Evolutionary conservation across 2,329 filamentous ascomycete species (phyloP).

Genomic region (Penicillium hesseltinei): DNA sequence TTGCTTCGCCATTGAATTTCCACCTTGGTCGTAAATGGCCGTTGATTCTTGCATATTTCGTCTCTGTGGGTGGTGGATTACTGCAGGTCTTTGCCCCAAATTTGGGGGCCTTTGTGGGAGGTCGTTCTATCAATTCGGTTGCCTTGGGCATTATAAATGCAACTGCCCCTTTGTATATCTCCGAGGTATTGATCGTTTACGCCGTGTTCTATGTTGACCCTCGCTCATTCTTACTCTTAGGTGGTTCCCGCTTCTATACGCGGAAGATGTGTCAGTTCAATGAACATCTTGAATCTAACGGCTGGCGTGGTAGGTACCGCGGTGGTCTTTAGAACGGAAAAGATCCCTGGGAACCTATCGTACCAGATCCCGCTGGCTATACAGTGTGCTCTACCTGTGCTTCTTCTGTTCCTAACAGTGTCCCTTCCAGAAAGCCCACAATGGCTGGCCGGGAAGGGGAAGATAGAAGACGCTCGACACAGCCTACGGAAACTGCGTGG

Average conservation of each 20-base stretch:
- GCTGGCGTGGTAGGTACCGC: slow-evolving; percentile 35
- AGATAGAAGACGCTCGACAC: slow-evolving; percentile 28
- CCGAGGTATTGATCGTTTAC: slow-evolving; percentile 24
- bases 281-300: slow-evolving; percentile 33
- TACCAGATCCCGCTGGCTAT: slow-evolving; percentile 40
- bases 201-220: not conserved
- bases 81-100: slow-evolving; percentile 39
- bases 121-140: slow-evolving; percentile 33
- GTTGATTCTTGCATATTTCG: slow-evolving; percentile 32
- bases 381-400: slow-evolving; percentile 33
- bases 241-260: slow-evolving; percentile 35
- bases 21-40: slow-evolving; percentile 37
- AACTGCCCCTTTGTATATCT: slow-evolving; percentile 38
- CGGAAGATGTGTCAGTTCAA: slow-evolving; percentile 32
- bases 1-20: slow-evolving; percentile 35
- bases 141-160: slow-evolving; percentile 35
- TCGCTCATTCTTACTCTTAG: slow-evolving; percentile 8
- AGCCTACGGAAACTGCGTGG: slow-evolving; percentile 36
- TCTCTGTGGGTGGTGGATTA: slow-evolving; percentile 35
- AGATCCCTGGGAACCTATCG: slow-evolving; percentile 23
- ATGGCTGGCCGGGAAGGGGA: slow-evolving; percentile 34
- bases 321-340: slow-evolving; percentile 34
- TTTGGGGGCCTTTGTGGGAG: slow-evolving; percentile 34
- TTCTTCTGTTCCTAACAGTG: slow-evolving; percentile 31
- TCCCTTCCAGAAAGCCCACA: slow-evolving; percentile 36